Base-by-base conservation (phyloP, 1,284 basidiomycete species). In the Pascua sp. region DNA sequence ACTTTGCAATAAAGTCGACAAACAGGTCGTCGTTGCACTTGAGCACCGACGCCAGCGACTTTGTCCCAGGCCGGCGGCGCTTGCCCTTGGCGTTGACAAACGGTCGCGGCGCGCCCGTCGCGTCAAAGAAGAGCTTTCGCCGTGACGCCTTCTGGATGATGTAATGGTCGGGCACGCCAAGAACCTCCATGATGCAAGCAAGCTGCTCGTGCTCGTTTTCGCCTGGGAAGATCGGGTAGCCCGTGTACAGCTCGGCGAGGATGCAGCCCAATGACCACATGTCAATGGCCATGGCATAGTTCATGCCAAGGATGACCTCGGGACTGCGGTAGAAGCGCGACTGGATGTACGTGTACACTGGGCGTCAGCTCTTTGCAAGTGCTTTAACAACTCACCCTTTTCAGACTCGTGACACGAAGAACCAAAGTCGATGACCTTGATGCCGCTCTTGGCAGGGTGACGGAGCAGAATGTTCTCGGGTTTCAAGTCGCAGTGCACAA, bases 241-340 rank as follows among this genome's bases (percentile, higher is more conserved):
- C 96, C 43, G 98, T 81, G 83, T 98, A 99, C 39, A 98, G 84
- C 76, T 99, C 95, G 43, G 98, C 95, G 4, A 94, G 95, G 62
- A 99, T 98, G 80, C 96, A 99, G 5, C 96, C 96, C n/a, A 98
- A 88, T 48, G 92, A 96, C 96, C 96, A 99, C 86, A 98, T 88
- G 76, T 99, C 96, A 65, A 99, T 87, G 1, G 91, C 83, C 13
- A 92, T 87, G 39, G 88, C 94, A 77, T 99, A 98, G 5, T 94
- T 88, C 71, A 98, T 85, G 18, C 94, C 94, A 18, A 99, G 82
- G 13, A 99, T 82, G 32, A 99, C 96, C 79, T 99, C 96, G 5
- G 95, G 96, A 5, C 91, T 96, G 43, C 96, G 90, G 75, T 99
- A 99, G 80, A 98, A 98, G 49, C 95, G 85, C 10, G 94, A 97